Evolutionary conservation across 352 stramenopile species (phyloP).

Genomic region (Globisporangium spinosum): DNA sequence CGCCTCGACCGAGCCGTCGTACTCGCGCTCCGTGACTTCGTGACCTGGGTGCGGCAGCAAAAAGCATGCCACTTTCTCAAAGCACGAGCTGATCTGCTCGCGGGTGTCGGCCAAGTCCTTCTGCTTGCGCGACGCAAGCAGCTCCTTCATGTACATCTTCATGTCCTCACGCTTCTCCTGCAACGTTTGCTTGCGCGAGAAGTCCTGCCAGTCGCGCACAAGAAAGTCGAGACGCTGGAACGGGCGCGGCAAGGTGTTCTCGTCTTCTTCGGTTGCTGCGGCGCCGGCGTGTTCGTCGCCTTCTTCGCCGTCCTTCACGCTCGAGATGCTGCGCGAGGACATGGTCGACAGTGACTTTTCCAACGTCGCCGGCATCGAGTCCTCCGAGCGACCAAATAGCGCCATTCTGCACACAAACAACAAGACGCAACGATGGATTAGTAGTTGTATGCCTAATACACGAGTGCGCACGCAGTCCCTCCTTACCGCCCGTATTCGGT

Average conservation of each 20-base stretch:
- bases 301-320: constrained; percentile 27
- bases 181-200: constrained; percentile 88
- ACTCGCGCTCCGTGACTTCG: constrained; percentile 96
- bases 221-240: constrained; percentile 99
- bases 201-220: constrained; percentile 98
- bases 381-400: constrained; percentile 52
- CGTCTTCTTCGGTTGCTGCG: constrained; percentile 28
- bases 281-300: constrained; percentile 10
- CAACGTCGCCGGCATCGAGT: constrained; percentile 25
- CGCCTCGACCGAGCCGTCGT: constrained; percentile 91
- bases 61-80: constrained; percentile 94
- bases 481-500: constrained; percentile 93
- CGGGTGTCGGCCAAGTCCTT: constrained; percentile 93
- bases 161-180: constrained; percentile 91
- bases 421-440: neutral
- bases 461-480: neutral
- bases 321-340: constrained; percentile 29
- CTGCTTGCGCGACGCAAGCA: constrained; percentile 91
- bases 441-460: neutral
- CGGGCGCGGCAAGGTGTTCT: constrained; percentile 51
- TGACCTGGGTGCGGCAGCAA: constrained; percentile 96
- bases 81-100: constrained; percentile 97
- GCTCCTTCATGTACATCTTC: constrained; percentile 91
- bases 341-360: constrained; percentile 40
- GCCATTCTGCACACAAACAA: constrained; percentile 49